Base-by-base conservation (phyloP, 805 yeast species). In the Zygosaccharomyces kombuchaensis region DNA sequence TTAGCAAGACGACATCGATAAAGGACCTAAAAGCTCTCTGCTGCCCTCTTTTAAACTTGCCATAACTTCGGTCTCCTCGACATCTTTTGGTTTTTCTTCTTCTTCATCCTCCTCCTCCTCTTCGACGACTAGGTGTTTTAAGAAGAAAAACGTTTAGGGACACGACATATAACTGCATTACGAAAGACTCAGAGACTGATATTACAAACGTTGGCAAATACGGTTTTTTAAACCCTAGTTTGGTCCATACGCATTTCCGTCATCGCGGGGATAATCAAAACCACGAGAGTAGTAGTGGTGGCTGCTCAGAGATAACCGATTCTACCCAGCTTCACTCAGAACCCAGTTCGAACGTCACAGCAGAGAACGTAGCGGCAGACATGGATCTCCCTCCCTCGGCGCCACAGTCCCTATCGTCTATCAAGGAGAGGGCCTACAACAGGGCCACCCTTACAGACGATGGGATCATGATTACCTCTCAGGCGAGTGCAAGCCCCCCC, bases 401-500 rank as follows among this genome's bases (percentile, higher is more conserved):
- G 13, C 32, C 47, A 7, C 27, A 30, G 13, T 45, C 40, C 8
- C 26, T 38, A 27, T 39, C 26, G n/a, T 36, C 49, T 9, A 39
- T 45, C 9, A 45, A 43, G 34, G 47, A 34, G 12, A 35, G 39
- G 26, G 23, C 44, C 31, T 45, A 43, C 30, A 41, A 48, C 17
- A 55, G 66, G 12, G 71, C 72, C 12, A 46, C 60, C 6, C 47
- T 68, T 10, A 57, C 61, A 1, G 71, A 67, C 16, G 58, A 57
- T 5, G 73, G 72, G 1, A 63, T 69, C 32, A 36, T 60, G 32
- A 57, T 68, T 13, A 68, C 60, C 43, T 62, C 65, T 23, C 69
- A 65, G 43, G 52, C 44, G 6, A 40, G 42, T 7, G 40, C 34
- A 4, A 23, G 26, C 19, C 35, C 34, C 10, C 39, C 39, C 2